Percentiles rank a stretch among this genome's conserved stretches.
Conservation (phyloP, 352 stramenopile genomes). For the Phytophthora kernoviae region DNA sequence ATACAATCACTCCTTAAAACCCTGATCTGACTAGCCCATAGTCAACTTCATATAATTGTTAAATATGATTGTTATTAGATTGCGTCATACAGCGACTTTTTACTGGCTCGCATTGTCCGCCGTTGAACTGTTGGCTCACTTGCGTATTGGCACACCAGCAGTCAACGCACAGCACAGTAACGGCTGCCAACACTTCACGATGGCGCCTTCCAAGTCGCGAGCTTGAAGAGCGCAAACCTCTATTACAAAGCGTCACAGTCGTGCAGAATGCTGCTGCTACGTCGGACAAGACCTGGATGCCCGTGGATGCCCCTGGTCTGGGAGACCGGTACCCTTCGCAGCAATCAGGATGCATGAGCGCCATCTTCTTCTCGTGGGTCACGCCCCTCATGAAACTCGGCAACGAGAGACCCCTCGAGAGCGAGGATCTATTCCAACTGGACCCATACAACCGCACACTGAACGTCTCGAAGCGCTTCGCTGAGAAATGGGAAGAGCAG, state of each 20-base stretch:
- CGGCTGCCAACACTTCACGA: conserved; percentile 22
- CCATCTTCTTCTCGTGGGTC: conserved; percentile 90
- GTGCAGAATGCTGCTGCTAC: conserved; percentile 12
- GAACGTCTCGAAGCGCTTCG: conserved; percentile 51
- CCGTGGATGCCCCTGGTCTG: conserved; percentile 36
- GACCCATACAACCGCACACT: conserved; percentile 72
- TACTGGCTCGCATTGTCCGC: neutral
- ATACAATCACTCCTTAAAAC: too few species aligned
- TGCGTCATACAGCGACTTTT: neutral
- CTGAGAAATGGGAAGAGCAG: conserved; percentile 49
- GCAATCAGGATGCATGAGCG: conserved; percentile 48
- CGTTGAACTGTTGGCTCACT: neutral
- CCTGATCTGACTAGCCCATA: too few species aligned
- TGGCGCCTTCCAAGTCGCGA: conserved; percentile 22
- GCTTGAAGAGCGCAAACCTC: conserved; percentile 33
- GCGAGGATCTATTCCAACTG: conserved; percentile 86
- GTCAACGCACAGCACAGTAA: conserved; percentile 16
- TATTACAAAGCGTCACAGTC: conserved; percentile 31
- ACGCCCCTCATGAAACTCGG: conserved; percentile 87
- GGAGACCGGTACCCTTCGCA: conserved; percentile 73
- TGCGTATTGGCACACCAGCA: neutral
- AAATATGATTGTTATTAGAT: too few species aligned
- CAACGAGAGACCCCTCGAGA: conserved; percentile 76
- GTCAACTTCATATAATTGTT: too few species aligned
- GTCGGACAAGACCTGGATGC: conserved; percentile 25